Evolutionary conservation across 805 yeast species (phyloP).

Genomic region (Cyberlindnera xishuangbannaensis): DNA sequence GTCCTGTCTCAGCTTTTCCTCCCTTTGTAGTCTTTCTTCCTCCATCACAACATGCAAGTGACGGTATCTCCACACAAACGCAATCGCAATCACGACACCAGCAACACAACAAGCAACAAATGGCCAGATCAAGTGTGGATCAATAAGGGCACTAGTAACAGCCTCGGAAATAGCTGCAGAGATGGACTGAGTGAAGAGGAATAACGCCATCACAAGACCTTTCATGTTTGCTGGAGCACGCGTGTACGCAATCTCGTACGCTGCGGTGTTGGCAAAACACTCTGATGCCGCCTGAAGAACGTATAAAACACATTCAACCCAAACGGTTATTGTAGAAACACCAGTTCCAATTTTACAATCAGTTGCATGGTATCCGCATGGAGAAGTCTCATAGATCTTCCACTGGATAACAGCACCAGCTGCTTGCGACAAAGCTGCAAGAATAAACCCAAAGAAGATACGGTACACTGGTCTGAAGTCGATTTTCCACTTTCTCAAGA

Average conservation of each 20-base stretch:
- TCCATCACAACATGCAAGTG: conserved; percentile 20
- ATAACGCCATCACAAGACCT: conserved; percentile 41
- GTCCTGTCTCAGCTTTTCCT: conserved; percentile 12
- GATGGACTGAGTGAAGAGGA: conserved; percentile 66
- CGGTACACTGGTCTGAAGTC: conserved; percentile 66
- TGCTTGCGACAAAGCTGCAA: conserved; percentile 38
- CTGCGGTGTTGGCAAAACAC: conserved; percentile 75
- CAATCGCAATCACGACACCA: conserved; percentile 50
- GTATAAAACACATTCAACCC: conserved; percentile 62
- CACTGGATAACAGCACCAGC: conserved; percentile 55
- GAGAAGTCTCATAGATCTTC: conserved; percentile 62
- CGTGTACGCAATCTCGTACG: conserved; percentile 78
- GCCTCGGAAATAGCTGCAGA: conserved; percentile 78
- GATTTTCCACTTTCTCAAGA: conserved; percentile 40
- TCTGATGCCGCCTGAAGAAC: conserved; percentile 69
- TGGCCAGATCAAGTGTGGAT: conserved; percentile 69
- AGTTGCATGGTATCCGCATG: conserved; percentile 62
- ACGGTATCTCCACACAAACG: conserved; percentile 37
- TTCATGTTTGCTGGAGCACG: conserved; percentile 63
- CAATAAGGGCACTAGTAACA: conserved; percentile 55
- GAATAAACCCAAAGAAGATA: conserved; percentile 63
- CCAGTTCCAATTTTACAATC: conserved; percentile 36
- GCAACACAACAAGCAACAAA: conserved; percentile 58
- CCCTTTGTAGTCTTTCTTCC: conserved; percentile 17
- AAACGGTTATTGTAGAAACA: conserved; percentile 48